Evolutionary conservation across 495 filamentous ascomycete genomes (phyloP), one percentile per base, ranked within the genome.

Genomic region (Xylaria venustula): DNA sequence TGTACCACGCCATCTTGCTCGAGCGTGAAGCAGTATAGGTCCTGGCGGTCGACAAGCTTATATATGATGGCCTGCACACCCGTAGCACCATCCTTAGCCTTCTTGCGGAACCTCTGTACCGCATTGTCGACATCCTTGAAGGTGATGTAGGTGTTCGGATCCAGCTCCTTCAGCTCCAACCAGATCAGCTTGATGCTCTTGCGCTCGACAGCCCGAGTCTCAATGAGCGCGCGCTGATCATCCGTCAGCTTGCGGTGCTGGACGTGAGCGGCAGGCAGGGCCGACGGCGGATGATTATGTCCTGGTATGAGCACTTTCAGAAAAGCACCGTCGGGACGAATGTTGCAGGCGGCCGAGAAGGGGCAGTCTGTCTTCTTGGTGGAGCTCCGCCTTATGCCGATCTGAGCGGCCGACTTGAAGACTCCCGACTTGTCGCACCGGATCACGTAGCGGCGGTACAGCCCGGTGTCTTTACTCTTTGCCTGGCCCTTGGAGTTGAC

Each of bases 361-460:
- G 66, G 68, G 32, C 68, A 71, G 54, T 71, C 68, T 17, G 68
- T 71, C 40, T 69, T 69, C 62, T 71, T 71, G 28, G 61, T 69
- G 12, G 64, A 61, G n/a, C 60, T 65, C 47, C 65, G 67, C 15
- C 68, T 68, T 32, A 67, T 37, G 12, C 66, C 64, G 25, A 71
- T 63, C 30, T 60, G 62, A 14, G 68, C 64, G 46, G 67, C 64
- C 5, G 68, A 69, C 22, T 69, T 64, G 51, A 71, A 71, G 36
- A 46, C 67, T 2, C 68, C 68, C 0, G 68, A 69, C 34, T 66
- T 71, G 55, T 71, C 68, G 53, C 68, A 71, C 22, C 66, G 66
- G 41, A 71, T 69, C n/a, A 66, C 46, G 30, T 69, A 67, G 61
- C 68, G 67, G 45, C 66, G 65, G 30, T 71, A 71, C 34, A 64